These are phyloP conservation scores for Boletus reticulatus DNA, from an alignment of 768 basidiomycete genomes.

Conservation along the genomic window DNA sequence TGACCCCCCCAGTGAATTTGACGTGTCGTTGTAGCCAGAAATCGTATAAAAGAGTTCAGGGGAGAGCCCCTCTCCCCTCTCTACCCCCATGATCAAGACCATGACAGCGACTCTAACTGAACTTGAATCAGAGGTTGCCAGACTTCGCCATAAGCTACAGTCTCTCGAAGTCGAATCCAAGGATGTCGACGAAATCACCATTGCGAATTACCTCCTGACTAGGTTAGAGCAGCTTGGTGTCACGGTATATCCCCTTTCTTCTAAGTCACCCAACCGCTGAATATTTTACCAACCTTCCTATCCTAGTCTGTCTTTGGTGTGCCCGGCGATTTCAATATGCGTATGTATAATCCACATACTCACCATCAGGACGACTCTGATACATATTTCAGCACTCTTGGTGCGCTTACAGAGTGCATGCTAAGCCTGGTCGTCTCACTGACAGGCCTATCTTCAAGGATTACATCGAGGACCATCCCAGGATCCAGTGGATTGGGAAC, in stretches of 20 bases:
- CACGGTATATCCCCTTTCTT: slow-evolving; percentile 39
- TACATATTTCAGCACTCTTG: slow-evolving; percentile 22
- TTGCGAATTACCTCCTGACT: slow-evolving; percentile 61
- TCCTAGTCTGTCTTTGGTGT: slow-evolving; percentile 76
- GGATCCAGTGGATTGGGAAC: slow-evolving; percentile 85
- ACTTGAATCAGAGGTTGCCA: slow-evolving; percentile 45
- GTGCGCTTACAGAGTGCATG: slow-evolving; percentile 13
- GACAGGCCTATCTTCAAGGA: slow-evolving; percentile 45
- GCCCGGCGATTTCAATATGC: slow-evolving; percentile 86
- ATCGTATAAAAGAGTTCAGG: not conserved
- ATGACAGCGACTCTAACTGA: slow-evolving; percentile 16
- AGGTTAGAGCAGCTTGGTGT: slow-evolving; percentile 65
- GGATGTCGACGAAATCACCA: slow-evolving; percentile 43
- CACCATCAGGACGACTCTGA: not conserved
- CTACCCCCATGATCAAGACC: not conserved
- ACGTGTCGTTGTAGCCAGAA: not conserved
- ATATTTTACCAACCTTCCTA: not conserved
- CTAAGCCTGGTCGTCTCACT: not conserved
- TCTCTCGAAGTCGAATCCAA: slow-evolving; percentile 31
- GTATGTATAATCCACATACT: slow-evolving; percentile 20
- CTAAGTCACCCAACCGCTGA: not conserved
- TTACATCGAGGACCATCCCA: slow-evolving; percentile 74
- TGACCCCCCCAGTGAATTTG: not conserved
- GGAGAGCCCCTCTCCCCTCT: not conserved
- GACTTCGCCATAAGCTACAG: slow-evolving; percentile 46